phyloP scores from a whole-genome alignment of 2,329 filamentous ascomycete genomes.

The Aureobasidium sp. region DNA sequence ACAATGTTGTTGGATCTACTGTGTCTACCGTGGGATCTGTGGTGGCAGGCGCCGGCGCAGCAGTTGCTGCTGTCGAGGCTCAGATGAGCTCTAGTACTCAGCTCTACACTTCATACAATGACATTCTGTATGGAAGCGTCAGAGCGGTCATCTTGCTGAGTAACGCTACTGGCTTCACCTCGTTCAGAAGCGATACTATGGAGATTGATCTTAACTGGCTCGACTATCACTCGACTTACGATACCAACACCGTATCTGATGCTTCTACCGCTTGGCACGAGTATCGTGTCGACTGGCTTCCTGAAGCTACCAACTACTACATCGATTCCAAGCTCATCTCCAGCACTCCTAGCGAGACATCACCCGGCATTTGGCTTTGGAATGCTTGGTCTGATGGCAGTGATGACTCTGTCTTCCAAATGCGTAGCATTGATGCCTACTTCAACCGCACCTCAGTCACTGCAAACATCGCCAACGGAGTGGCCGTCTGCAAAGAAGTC shows the following conservation, averaged over 20 bases:
- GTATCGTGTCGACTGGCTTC: constrained; percentile 70
- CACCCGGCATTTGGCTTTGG: constrained; percentile 60
- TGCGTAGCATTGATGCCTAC: constrained; percentile 69
- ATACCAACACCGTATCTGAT: constrained; percentile 53
- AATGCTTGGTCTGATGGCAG: constrained; percentile 63
- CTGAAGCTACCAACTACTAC: constrained; percentile 58
- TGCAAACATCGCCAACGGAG: background rate
- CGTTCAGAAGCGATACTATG: constrained; percentile 16
- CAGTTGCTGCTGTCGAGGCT: background rate
- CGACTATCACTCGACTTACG: constrained; percentile 52
- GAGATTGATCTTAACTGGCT: constrained; percentile 43
- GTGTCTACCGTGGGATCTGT: background rate
- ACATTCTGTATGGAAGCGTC: constrained; percentile 65
- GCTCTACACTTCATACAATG: constrained; percentile 52
- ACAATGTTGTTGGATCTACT: background rate
- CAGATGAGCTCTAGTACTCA: constrained; percentile 41
- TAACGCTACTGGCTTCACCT: constrained; percentile 70
- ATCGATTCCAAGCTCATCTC: constrained; percentile 58
- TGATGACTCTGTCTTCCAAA: constrained; percentile 53
- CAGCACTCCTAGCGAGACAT: constrained; percentile 44
- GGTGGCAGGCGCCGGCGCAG: background rate
- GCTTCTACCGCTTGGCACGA: constrained; percentile 68
- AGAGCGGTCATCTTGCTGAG: constrained; percentile 60
- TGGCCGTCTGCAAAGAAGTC: background rate
- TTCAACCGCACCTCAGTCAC: constrained; percentile 13